phyloP scores from a whole-genome alignment of 2,329 filamentous ascomycete genomes.

The Ilyonectria destructans region DNA sequence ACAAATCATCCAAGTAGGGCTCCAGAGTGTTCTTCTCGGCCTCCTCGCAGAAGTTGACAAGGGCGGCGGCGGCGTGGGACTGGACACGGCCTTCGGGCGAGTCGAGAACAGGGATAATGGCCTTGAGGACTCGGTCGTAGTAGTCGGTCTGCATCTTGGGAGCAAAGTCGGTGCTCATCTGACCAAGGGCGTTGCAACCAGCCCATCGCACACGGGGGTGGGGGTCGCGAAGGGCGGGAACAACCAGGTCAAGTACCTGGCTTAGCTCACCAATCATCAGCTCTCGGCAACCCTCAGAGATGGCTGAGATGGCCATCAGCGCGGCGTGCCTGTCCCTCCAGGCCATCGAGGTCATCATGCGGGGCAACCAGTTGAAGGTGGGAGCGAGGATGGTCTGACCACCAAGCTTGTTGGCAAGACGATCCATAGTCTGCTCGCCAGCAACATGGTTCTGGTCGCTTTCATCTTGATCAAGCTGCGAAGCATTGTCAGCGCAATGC shows the following conservation, averaged over 20 bases:
- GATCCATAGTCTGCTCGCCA: constrained; percentile 98
- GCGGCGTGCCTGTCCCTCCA: constrained; percentile 98
- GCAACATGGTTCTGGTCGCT: constrained; percentile 98
- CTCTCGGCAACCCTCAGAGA: constrained; percentile 96
- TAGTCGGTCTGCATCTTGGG: constrained; percentile 98
- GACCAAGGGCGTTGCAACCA: constrained; percentile 97
- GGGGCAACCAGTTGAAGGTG: constrained; percentile 96
- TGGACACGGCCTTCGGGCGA: constrained; percentile 95
- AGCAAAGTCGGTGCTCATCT: constrained; percentile 99
- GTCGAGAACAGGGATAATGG: constrained; percentile 92
- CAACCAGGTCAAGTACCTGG: constrained; percentile 94
- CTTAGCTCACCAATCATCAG: constrained; percentile 96
- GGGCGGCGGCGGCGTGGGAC: constrained; percentile 95
- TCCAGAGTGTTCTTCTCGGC: constrained; percentile 93
- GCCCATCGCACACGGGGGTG: constrained; percentile 97
- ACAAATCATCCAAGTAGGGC: constrained; percentile 91
- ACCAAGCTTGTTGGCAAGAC: constrained; percentile 95
- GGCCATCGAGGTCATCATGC: constrained; percentile 95
- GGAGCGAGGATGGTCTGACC: constrained; percentile 93
- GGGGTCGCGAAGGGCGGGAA: constrained; percentile 89
- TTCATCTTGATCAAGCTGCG: constrained; percentile 90
- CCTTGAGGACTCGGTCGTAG: constrained; percentile 88
- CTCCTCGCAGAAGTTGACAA: constrained; percentile 99
- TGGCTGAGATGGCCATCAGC: constrained; percentile 98
- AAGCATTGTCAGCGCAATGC: constrained; percentile 14